A percentile compares a stretch with the other conserved stretches of the same genome.
Evolutionary conservation across 768 basidiomycete species (phyloP).

Genomic region (Rhodotorula taiwanensis): DNA sequence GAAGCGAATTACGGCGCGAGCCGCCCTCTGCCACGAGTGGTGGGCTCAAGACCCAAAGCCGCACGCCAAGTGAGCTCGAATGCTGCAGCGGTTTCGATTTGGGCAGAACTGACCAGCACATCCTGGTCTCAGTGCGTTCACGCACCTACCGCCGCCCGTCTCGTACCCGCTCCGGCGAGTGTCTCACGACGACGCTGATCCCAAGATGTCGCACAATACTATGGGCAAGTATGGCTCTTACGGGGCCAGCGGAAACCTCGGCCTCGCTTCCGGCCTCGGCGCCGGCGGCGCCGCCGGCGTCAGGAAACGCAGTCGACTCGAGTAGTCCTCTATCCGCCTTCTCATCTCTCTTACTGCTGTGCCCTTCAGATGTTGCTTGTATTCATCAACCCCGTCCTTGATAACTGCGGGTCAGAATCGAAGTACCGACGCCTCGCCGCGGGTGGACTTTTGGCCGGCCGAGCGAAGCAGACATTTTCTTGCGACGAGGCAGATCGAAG

Average conservation of each 20-base stretch:
- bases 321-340: too few relatives aligned
- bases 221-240: constrained; percentile 13
- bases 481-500: not conserved
- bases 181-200: constrained; percentile 67
- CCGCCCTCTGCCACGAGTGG: constrained; percentile 79
- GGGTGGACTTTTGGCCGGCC: not conserved
- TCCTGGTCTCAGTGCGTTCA: constrained; percentile 59
- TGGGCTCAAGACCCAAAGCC: constrained; percentile 85
- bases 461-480: not conserved
- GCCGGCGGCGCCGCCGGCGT: not conserved
- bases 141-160: constrained; percentile 57
- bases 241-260: constrained; percentile 1
- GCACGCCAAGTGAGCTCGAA: constrained; percentile 77
- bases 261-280: not conserved
- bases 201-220: constrained; percentile 35
- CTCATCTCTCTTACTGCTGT: too few relatives aligned
- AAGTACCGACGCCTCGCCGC: constrained; percentile 8
- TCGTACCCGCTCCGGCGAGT: constrained; percentile 81
- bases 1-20: constrained; percentile 69
- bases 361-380: not conserved
- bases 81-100: too few relatives aligned
- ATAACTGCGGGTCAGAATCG: not conserved
- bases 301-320: constrained; percentile 14
- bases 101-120: too few relatives aligned
- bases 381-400: not conserved